Percentiles rank a stretch among this genome's conserved stretches.
phyloP scores from a whole-genome alignment of 2,329 filamentous ascomycete genomes.

The Rutstroemia sp. region DNA sequence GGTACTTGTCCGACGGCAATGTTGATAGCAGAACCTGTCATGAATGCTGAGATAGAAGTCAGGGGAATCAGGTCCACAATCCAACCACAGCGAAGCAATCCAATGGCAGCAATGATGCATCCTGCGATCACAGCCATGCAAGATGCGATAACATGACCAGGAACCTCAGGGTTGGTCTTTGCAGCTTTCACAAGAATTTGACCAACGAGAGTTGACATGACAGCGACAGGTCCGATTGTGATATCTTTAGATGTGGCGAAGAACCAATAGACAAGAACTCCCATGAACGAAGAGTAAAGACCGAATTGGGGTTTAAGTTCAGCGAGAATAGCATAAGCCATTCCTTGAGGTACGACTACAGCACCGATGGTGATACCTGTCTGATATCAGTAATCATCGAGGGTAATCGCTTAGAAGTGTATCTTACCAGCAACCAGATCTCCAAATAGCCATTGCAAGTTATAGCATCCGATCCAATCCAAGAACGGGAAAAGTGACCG shows the following conservation, averaged over 20 bases:
- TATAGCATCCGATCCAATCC: conserved; percentile 85
- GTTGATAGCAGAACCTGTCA: conserved; percentile 90
- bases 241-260: conserved; percentile 99
- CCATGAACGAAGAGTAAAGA: conserved; percentile 93
- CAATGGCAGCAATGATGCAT: conserved; percentile 68
- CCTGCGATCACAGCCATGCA: conserved; percentile 73
- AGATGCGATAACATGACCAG: conserved; percentile 64
- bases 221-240: conserved; percentile 94
- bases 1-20: conserved; percentile 82
- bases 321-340: conserved; percentile 88
- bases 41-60: conserved; percentile 86
- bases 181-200: conserved; percentile 65
- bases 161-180: conserved; percentile 47
- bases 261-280: conserved; percentile 91
- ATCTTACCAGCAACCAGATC: conserved; percentile 77
- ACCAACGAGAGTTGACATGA: conserved; percentile 87
- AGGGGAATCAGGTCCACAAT: conserved; percentile 91
- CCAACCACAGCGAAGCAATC: conserved; percentile 74
- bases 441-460: conserved; percentile 78
- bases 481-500: conserved; percentile 77
- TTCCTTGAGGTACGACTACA: conserved; percentile 88
- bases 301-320: conserved; percentile 76
- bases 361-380: conserved; percentile 61
- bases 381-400: not conserved
- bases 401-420: not conserved